Conservation (phyloP, 2,329 filamentous ascomycete species). For the Calcarisporium arbuscula region DNA sequence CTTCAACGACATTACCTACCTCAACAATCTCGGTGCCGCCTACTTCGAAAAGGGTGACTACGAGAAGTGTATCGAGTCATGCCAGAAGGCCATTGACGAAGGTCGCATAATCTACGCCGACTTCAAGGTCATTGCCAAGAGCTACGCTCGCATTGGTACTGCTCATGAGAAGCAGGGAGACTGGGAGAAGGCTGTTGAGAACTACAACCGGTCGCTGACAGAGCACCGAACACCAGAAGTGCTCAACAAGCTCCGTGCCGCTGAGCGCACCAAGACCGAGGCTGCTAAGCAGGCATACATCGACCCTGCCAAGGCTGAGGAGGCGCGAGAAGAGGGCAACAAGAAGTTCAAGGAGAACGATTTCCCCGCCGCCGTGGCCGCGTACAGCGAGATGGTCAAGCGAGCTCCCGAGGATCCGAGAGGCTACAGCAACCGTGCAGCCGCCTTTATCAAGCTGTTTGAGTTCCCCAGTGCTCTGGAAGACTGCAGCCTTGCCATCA, state of each 20-base stretch:
- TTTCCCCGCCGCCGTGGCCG: constrained; percentile 90
- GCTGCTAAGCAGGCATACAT: constrained; percentile 74
- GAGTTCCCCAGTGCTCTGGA: constrained; percentile 89
- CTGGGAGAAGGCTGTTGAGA: constrained; percentile 70
- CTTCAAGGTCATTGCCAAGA: constrained; percentile 97
- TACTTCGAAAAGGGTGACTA: constrained; percentile 96
- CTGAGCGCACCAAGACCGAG: constrained; percentile 80
- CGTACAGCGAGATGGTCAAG: constrained; percentile 96
- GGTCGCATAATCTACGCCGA: constrained; percentile 86
- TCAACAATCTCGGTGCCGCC: constrained; percentile 92
- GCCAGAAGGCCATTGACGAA: constrained; percentile 82
- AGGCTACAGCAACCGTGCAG: constrained; percentile 95
- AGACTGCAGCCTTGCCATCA: constrained; percentile 88
- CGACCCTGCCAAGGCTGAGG: constrained; percentile 85
- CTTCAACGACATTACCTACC: constrained; percentile 93
- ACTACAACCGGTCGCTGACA: constrained; percentile 89
- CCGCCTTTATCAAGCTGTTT: constrained; percentile 93
- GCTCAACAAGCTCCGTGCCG: constrained; percentile 82
- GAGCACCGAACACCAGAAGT: constrained; percentile 96
- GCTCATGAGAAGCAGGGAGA: constrained; percentile 89
- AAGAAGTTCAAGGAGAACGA: constrained; percentile 95
- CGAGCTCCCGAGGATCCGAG: constrained; percentile 87
- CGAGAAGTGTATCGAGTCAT: constrained; percentile 77
- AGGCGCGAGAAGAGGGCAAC: constrained; percentile 91
- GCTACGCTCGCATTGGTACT: constrained; percentile 92